phyloP scores from a whole-genome alignment of 1,139 yeast genomes.

The Candida sanyaensis region DNA sequence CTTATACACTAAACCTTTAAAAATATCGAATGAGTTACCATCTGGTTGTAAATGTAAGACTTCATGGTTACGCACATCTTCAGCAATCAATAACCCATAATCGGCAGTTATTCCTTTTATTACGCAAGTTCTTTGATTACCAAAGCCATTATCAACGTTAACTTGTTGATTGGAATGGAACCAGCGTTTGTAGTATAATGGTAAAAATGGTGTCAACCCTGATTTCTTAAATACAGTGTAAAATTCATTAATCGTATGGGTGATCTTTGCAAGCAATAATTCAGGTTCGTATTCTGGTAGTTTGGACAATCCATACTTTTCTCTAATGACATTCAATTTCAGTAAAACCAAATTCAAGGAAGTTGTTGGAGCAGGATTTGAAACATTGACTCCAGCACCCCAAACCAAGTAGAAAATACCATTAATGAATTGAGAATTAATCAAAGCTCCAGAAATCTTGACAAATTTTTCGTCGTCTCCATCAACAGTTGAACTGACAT shows the following conservation, averaged over 20 bases:
- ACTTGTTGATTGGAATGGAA: conserved; percentile 75
- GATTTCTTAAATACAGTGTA: conserved; percentile 56
- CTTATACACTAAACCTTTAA: conserved; percentile 84
- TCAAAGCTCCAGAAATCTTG: conserved; percentile 83
- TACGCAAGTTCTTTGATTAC: conserved; percentile 48
- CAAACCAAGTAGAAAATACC: conserved; percentile 64
- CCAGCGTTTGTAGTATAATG: conserved; percentile 83
- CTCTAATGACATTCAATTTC: conserved; percentile 55
- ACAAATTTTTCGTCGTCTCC: conserved; percentile 54
- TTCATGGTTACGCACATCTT: conserved; percentile 62
- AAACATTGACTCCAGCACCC: conserved; percentile 88
- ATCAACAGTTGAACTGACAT: conserved; percentile 36
- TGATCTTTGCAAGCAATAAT: conserved; percentile 64
- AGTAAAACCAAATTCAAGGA: conserved; percentile 74
- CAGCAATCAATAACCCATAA: conserved; percentile 79
- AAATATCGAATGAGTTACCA: conserved; percentile 95
- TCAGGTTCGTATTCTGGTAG: conserved; percentile 63
- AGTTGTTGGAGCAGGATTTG: conserved; percentile 88
- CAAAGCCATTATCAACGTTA: conserved; percentile 49
- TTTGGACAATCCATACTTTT: conserved; percentile 33
- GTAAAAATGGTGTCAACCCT: conserved; percentile 72
- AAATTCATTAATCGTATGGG: conserved; percentile 65
- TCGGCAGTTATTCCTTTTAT: conserved; percentile 83
- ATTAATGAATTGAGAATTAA: conserved; percentile 70
- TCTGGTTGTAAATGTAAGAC: conserved; percentile 85